Conservation (phyloP, 2,329 filamentous ascomycete genomes). For the Alternaria triticina region DNA sequence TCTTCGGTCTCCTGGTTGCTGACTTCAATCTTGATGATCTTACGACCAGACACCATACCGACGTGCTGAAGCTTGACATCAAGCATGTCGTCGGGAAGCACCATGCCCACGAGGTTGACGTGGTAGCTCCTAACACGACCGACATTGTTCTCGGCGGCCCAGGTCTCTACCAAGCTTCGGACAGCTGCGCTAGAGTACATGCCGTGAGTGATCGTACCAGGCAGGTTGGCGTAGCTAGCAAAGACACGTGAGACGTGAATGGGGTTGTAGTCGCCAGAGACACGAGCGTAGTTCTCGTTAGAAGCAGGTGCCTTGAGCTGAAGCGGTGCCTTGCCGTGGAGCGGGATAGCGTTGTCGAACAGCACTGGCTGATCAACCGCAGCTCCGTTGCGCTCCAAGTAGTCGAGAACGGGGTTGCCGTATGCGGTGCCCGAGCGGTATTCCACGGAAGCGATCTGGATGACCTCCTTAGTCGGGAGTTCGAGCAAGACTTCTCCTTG, state of each 20-base stretch:
- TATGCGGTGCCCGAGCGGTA: slow-evolving; percentile 91
- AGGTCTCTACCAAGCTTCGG: slow-evolving; percentile 94
- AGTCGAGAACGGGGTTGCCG: slow-evolving; percentile 96
- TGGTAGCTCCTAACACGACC: slow-evolving; percentile 98
- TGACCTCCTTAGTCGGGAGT: slow-evolving; percentile 94
- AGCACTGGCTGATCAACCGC: slow-evolving; percentile 95
- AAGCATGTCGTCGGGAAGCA: slow-evolving; percentile 93
- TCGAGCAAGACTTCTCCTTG: slow-evolving; percentile 91
- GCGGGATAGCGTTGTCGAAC: slow-evolving; percentile 96
- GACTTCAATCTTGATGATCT: slow-evolving; percentile 99
- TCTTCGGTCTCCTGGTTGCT: slow-evolving; percentile 96
- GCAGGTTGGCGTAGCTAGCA: slow-evolving; percentile 91
- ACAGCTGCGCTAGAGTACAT: slow-evolving; percentile 99
- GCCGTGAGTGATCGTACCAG: slow-evolving; percentile 96
- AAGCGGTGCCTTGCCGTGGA: slow-evolving; percentile 89
- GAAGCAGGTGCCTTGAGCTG: slow-evolving; percentile 89
- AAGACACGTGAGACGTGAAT: slow-evolving; percentile 98
- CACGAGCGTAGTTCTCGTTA: slow-evolving; percentile 96
- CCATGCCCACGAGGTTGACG: slow-evolving; percentile 97
- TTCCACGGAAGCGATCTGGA: slow-evolving; percentile 96
- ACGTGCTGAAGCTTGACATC: slow-evolving; percentile 95
- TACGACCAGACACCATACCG: slow-evolving; percentile 96
- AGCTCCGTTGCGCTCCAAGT: slow-evolving; percentile 87
- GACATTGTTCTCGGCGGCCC: slow-evolving; percentile 98
- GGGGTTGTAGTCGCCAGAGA: slow-evolving; percentile 98